Evolutionary conservation across 2,329 filamentous ascomycete genomes (phyloP).

Genomic region (Colletotrichum sp.): DNA sequence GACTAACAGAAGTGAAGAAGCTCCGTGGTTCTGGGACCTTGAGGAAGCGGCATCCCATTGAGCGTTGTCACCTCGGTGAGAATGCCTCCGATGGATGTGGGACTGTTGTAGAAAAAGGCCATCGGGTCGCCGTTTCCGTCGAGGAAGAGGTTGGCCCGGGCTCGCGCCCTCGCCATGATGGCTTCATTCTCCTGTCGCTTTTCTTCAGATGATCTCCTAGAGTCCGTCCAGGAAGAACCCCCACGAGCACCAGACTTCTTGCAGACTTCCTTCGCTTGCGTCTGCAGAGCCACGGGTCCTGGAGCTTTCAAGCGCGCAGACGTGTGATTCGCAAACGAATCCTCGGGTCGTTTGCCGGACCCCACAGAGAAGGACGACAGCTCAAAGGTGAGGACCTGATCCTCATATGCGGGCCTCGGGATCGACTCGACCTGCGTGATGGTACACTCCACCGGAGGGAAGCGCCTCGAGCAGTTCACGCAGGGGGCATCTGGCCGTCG

Average conservation of each 20-base stretch:
- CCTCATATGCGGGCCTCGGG: slow-evolving; percentile 8
- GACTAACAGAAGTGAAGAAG: slow-evolving; percentile 32
- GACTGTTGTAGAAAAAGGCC: slow-evolving; percentile 22
- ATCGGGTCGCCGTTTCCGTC: slow-evolving; percentile 25
- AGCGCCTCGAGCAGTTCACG: slow-evolving; percentile 22
- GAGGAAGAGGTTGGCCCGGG: slow-evolving; percentile 15
- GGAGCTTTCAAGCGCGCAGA: background rate
- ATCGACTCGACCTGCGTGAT: slow-evolving; percentile 1
- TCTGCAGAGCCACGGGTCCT: background rate
- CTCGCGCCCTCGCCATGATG: background rate
- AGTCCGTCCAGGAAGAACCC: background rate
- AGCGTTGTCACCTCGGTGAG: slow-evolving; percentile 37
- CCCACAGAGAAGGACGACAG: background rate
- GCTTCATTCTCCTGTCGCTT: background rate
- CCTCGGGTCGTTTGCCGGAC: background rate
- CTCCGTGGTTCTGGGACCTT: slow-evolving; percentile 26
- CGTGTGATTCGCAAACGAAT: background rate
- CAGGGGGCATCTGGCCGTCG: slow-evolving; percentile 5
- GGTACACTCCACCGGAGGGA: slow-evolving; percentile 21
- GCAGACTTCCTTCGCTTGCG: background rate
- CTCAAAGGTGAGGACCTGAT: slow-evolving; percentile 16
- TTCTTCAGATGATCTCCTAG: background rate
- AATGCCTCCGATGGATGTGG: slow-evolving; percentile 23
- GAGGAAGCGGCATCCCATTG: slow-evolving; percentile 34
- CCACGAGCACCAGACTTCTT: background rate